phyloP scores from a whole-genome alignment of 108 stramenopile genomes.

The Skeletonema marinoi region DNA sequence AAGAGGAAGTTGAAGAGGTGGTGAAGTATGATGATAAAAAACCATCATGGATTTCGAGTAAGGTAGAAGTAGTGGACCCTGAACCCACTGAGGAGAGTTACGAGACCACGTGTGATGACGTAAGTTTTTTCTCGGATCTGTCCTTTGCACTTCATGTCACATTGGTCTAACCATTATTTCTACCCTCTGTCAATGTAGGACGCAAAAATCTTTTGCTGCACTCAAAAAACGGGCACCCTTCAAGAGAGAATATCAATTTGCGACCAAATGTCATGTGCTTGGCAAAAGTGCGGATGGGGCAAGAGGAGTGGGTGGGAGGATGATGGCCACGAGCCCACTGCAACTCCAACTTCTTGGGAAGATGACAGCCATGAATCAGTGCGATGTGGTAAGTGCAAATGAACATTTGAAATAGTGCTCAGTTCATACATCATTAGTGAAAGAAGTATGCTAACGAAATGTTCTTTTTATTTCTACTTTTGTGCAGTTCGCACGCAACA shows the following conservation, averaged over 20 bases:
- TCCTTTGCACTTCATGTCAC: neutral
- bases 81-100: neutral
- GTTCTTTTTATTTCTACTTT: neutral
- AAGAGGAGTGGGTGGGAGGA: neutral
- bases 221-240: neutral
- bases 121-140: neutral
- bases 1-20: neutral
- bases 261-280: neutral
- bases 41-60: neutral
- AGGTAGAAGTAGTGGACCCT: neutral
- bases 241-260: neutral
- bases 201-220: neutral
- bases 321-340: neutral
- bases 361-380: neutral
- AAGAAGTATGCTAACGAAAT: neutral
- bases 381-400: conserved; percentile 1
- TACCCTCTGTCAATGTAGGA: neutral
- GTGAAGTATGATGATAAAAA: neutral
- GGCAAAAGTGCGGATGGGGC: neutral
- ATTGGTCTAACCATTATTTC: neutral
- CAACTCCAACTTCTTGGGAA: neutral
- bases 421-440: neutral
- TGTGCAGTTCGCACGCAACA: neutral
- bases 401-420: neutral
- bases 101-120: neutral